phyloP scores from a whole-genome alignment of 2,329 filamentous ascomycete species.

The Penicillium fuscoglaucum region DNA sequence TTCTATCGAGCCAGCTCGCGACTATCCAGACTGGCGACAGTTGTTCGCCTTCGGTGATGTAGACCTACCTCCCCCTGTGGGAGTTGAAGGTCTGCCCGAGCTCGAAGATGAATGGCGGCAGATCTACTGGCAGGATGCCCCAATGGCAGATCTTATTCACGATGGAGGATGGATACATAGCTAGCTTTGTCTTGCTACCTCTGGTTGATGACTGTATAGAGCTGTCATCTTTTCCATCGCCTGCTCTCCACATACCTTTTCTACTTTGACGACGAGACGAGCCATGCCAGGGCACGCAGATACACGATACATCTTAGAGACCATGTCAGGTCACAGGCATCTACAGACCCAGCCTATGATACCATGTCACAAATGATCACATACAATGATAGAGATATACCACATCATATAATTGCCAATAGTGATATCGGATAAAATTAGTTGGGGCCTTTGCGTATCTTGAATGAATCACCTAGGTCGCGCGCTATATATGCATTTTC shows the following conservation, averaged over 20 bases:
- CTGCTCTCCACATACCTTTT: neutral
- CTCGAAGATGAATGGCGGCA: constrained; percentile 49
- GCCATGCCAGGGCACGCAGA: constrained; percentile 22
- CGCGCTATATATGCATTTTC: neutral
- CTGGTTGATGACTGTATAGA: constrained; percentile 1
- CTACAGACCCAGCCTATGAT: constrained; percentile 16
- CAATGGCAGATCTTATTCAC: constrained; percentile 44
- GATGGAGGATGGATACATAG: constrained; percentile 43
- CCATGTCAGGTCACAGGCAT: constrained; percentile 9
- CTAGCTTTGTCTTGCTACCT: constrained; percentile 11
- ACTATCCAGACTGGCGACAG: constrained; percentile 44
- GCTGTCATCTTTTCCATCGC: neutral
- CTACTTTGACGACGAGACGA: constrained; percentile 24
- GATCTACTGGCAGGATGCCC: constrained; percentile 46
- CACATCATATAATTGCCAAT: constrained; percentile 19
- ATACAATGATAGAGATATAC: constrained; percentile 25
- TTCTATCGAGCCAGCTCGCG: constrained; percentile 36
- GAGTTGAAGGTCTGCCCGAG: constrained; percentile 41
- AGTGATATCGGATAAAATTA: neutral
- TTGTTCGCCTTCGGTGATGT: constrained; percentile 44
- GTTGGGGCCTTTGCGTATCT: neutral
- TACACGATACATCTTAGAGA: constrained; percentile 1
- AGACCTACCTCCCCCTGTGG: constrained; percentile 39
- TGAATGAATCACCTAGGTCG: neutral
- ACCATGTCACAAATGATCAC: constrained; percentile 24